Conservation (phyloP, 495 filamentous ascomycete species). For the Penicillium lividum region DNA sequence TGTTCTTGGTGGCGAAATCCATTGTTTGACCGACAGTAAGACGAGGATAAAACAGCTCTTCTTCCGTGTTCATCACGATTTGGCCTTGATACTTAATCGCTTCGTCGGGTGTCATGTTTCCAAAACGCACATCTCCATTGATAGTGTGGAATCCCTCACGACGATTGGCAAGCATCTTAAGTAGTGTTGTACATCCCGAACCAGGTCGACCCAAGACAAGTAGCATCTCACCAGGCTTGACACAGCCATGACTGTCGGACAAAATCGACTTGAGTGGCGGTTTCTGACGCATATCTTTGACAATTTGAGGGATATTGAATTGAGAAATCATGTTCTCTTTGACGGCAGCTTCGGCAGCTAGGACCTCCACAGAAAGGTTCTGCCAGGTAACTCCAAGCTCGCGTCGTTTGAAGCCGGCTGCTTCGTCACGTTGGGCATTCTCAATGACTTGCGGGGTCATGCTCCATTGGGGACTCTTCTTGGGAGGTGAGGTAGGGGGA, state of each 20-base stretch:
- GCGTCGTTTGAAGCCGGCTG: slow-evolving; percentile 44
- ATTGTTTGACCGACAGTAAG: slow-evolving; percentile 63
- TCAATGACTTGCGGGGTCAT: slow-evolving; percentile 46
- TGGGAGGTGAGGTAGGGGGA: slow-evolving; percentile 3
- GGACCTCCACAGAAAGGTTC: slow-evolving; percentile 43
- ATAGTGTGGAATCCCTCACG: slow-evolving; percentile 58
- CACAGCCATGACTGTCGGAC: slow-evolving; percentile 70
- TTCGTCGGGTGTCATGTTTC: slow-evolving; percentile 52
- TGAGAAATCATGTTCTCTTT: slow-evolving; percentile 55
- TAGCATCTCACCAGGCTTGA: slow-evolving; percentile 72
- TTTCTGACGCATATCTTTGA: not conserved
- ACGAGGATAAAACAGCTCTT: slow-evolving; percentile 61
- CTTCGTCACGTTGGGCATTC: slow-evolving; percentile 41
- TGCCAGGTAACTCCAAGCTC: slow-evolving; percentile 59
- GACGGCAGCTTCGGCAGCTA: slow-evolving; percentile 44
- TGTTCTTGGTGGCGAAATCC: slow-evolving; percentile 53
- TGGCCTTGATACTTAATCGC: slow-evolving; percentile 32
- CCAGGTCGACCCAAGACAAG: slow-evolving; percentile 71
- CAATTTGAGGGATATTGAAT: slow-evolving; percentile 45
- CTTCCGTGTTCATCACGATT: slow-evolving; percentile 59
- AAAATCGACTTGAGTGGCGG: slow-evolving; percentile 42
- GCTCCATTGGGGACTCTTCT: slow-evolving; percentile 36
- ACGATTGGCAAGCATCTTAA: slow-evolving; percentile 71
- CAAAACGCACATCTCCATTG: slow-evolving; percentile 58
- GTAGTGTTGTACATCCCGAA: slow-evolving; percentile 66